phyloP scores from a whole-genome alignment of 306 rosid species.

The Vigna radiata region DNA sequence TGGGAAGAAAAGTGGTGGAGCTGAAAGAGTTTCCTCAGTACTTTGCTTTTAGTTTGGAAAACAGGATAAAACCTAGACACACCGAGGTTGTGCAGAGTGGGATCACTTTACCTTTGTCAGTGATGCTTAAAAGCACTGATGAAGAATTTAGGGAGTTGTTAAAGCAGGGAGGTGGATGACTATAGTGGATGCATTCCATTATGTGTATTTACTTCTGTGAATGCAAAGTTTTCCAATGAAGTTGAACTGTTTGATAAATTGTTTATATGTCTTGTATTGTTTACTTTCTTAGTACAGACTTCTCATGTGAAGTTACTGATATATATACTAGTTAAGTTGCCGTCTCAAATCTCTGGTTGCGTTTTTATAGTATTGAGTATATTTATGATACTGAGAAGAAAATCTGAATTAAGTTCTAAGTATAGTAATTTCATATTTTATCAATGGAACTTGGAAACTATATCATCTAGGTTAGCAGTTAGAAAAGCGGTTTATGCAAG shows the following conservation, averaged over 20 bases:
- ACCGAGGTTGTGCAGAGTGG: constrained; percentile 63
- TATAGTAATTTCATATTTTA: background rate
- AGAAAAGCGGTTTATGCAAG: constrained; percentile 1
- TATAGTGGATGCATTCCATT: constrained; percentile 25
- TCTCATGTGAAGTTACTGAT: background rate
- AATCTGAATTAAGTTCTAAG: constrained; percentile 9
- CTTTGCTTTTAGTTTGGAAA: constrained; percentile 86
- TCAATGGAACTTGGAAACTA: constrained; percentile 16
- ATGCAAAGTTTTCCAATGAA: constrained; percentile 7
- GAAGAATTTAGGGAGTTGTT: constrained; percentile 70
- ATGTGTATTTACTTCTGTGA: constrained; percentile 23
- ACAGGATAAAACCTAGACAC: constrained; percentile 90
- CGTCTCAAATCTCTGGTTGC: constrained; percentile 19
- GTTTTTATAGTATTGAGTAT: background rate
- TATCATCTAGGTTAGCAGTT: constrained; percentile 8
- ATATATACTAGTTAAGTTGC: constrained; percentile 1
- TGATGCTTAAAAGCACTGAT: constrained; percentile 84
- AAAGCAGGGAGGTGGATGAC: constrained; percentile 31
- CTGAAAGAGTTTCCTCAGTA: constrained; percentile 86
- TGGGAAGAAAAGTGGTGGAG: constrained; percentile 70
- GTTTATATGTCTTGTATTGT: constrained; percentile 30
- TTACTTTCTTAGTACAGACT: constrained; percentile 7
- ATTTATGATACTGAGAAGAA: constrained; percentile 35
- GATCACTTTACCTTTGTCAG: constrained; percentile 59
- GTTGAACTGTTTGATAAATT: constrained; percentile 23